These are phyloP conservation scores for Gastrodia elata DNA, from an alignment of 106 monocot species.

Conservation along the genomic window DNA sequence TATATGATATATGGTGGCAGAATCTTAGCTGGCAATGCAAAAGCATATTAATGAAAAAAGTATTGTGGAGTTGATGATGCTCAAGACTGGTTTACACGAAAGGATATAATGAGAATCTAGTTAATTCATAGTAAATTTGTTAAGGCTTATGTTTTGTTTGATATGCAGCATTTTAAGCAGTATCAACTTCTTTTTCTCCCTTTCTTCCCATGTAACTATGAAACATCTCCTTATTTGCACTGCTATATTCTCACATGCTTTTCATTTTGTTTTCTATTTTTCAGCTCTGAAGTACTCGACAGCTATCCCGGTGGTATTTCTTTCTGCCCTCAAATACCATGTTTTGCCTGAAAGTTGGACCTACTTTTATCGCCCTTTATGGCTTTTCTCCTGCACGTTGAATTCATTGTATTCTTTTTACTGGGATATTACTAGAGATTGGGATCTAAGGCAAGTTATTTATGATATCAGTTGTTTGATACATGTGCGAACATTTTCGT, in stretches of 20 bases:
- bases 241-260: neutral
- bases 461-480: neutral
- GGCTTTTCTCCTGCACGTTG: conserved; percentile 68
- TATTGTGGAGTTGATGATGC: no score
- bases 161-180: no score
- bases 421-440: conserved; percentile 85
- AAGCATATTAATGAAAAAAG: no score
- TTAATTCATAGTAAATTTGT: no score
- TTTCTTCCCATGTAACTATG: no score
- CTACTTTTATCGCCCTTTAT: conserved; percentile 73
- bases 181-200: no score
- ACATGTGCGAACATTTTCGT: no score
- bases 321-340: conserved; percentile 92
- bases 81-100: no score
- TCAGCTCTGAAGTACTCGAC: conserved; percentile 84
- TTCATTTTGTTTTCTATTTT: neutral
- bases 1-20: no score
- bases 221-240: neutral
- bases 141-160: no score
- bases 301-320: conserved; percentile 75
- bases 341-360: conserved; percentile 67
- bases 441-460: conserved; percentile 68
- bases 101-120: no score
- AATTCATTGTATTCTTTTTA: conserved; percentile 91
- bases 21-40: no score